Conservation (phyloP, 75 land plant genomes). For the Pinus taeda region DNA sequence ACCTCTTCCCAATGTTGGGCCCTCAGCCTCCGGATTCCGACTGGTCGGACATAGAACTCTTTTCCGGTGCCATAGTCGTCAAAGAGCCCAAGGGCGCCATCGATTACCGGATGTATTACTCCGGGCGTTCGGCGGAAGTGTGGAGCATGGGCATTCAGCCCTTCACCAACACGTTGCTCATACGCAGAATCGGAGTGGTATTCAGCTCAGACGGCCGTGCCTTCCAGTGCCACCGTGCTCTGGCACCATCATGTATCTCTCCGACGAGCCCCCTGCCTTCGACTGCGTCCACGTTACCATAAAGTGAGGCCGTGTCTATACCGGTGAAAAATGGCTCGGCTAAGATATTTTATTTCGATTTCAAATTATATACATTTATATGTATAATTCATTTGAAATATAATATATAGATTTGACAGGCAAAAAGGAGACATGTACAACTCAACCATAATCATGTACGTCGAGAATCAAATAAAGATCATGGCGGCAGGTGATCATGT, state of each 20-base stretch:
- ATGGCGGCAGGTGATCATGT: no score
- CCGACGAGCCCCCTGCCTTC: conserved; percentile 26
- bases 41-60: conserved; percentile 39
- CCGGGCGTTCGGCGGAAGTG: conserved; percentile 24
- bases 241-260: conserved; percentile 44
- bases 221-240: conserved; percentile 27
- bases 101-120: conserved; percentile 45
- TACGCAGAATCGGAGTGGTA: conserved; percentile 37
- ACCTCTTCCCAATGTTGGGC: background rate
- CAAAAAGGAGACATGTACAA: no score
- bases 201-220: conserved; percentile 29
- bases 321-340: conserved; percentile 14
- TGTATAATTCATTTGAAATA: no score
- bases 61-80: conserved; percentile 38
- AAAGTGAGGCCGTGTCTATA: conserved; percentile 27
- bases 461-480: no score
- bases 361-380: no score
- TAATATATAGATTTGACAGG: no score
- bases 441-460: no score
- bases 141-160: conserved; percentile 46
- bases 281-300: conserved; percentile 44
- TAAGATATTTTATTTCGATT: no score
- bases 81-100: background rate
- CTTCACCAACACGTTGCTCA: conserved; percentile 31
- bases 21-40: conserved; percentile 26